Evolutionary conservation across 495 filamentous ascomycete genomes (phyloP).

Genomic region (Aspergillus heteromorphus): DNA sequence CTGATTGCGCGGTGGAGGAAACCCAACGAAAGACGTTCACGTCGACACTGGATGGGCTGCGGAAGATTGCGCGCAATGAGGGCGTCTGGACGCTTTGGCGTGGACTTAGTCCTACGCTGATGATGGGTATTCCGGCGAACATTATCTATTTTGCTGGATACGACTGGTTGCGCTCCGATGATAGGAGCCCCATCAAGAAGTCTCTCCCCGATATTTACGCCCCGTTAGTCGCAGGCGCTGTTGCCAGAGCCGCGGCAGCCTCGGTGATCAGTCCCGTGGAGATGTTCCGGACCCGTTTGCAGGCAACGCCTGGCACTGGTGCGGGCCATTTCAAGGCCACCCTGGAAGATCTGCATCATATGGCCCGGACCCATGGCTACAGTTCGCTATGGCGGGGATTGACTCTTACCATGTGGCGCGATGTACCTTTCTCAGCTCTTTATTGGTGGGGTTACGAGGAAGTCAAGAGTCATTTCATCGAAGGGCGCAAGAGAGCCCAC

Average conservation of each 20-base stretch:
- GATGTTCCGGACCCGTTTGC: slow-evolving; percentile 89
- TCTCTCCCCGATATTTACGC: slow-evolving; percentile 59
- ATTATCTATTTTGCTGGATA: slow-evolving; percentile 99
- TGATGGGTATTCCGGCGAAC: slow-evolving; percentile 92
- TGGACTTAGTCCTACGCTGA: slow-evolving; percentile 82
- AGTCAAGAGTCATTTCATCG: slow-evolving; percentile 59
- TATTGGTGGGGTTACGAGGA: slow-evolving; percentile 98
- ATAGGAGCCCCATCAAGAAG: slow-evolving; percentile 59
- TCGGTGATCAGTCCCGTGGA: slow-evolving; percentile 84
- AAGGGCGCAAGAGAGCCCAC: slow-evolving; percentile 51
- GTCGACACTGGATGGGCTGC: slow-evolving; percentile 85
- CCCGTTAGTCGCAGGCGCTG: slow-evolving; percentile 72
- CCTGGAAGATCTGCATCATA: slow-evolving; percentile 64
- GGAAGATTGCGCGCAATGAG: slow-evolving; percentile 96
- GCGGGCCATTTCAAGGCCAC: slow-evolving; percentile 68
- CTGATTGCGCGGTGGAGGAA: slow-evolving; percentile 84
- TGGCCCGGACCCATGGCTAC: slow-evolving; percentile 73
- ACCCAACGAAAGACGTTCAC: slow-evolving; percentile 75
- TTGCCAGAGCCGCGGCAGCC: slow-evolving; percentile 75
- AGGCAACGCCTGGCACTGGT: slow-evolving; percentile 57
- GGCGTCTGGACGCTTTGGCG: slow-evolving; percentile 85
- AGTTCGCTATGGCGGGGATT: slow-evolving; percentile 88
- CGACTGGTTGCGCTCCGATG: slow-evolving; percentile 78
- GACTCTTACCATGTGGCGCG: slow-evolving; percentile 88
- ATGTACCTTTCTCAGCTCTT: slow-evolving; percentile 92